Conservation (phyloP, 73 alveolate genomes). For the Paramecium sonneborni region DNA sequence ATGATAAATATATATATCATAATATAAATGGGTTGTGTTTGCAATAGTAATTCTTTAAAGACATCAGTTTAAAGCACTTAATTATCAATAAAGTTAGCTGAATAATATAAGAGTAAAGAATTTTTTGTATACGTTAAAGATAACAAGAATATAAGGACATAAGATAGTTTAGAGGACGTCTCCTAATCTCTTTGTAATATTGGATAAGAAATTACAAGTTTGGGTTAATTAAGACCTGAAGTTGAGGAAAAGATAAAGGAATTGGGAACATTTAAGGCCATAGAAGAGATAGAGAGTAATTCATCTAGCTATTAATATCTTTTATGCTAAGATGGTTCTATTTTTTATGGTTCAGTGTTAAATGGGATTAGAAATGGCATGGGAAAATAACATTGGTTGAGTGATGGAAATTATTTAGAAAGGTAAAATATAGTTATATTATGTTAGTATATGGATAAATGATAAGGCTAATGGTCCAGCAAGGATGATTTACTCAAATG, state of each 20-base stretch:
- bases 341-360: conserved; percentile 20
- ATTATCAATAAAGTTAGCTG: background rate
- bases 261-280: background rate
- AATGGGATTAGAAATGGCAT: conserved; percentile 23
- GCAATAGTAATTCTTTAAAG: background rate
- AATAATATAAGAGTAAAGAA: background rate
- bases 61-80: background rate
- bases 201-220: background rate
- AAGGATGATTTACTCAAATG: conserved; percentile 43
- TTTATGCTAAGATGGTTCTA: background rate
- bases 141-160: background rate
- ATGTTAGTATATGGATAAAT: conserved; percentile 1
- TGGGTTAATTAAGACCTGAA: conserved; percentile 8
- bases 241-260: background rate
- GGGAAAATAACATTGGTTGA: conserved; percentile 52
- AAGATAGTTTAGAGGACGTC: background rate
- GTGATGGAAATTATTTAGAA: conserved; percentile 48
- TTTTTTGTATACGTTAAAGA: background rate
- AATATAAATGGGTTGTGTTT: background rate
- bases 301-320: background rate
- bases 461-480: conserved; percentile 56
- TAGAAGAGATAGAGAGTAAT: background rate
- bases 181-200: conserved; percentile 19
- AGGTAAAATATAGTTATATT: background rate
- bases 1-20: conserved; percentile 1